phyloP scores from a whole-genome alignment of 148 eudicot genomes.

The Tetragonia tetragonoides region DNA sequence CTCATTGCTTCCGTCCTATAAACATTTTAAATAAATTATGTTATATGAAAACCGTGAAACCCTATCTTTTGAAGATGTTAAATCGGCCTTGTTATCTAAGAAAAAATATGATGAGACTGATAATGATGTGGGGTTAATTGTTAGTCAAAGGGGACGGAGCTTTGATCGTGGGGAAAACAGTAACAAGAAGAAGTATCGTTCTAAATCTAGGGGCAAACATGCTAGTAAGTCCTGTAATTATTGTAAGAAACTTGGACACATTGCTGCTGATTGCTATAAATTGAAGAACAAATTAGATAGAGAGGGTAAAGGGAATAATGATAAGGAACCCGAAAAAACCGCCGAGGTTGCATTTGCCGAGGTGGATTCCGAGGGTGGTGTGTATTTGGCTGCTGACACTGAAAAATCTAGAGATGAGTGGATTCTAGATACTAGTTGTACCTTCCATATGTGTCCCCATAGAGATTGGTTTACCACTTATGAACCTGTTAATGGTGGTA shows the following conservation, averaged over 20 bases:
- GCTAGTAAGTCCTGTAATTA: neutral
- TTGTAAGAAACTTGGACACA: neutral
- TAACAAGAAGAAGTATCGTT: neutral
- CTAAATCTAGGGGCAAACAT: neutral
- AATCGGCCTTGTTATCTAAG: neutral
- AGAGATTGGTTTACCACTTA: neutral
- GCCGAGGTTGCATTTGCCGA: neutral
- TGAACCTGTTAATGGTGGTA: neutral
- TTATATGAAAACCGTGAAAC: neutral
- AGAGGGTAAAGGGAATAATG: neutral
- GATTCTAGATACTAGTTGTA: conserved; percentile 16
- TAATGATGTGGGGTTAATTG: neutral
- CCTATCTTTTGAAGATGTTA: neutral
- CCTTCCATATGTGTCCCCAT: conserved; percentile 24
- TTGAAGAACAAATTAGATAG: neutral
- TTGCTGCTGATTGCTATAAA: neutral
- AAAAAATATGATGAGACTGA: neutral
- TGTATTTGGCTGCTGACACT: neutral
- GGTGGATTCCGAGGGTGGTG: neutral
- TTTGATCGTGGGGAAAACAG: neutral
- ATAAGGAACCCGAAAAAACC: neutral
- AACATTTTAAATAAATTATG: neutral
- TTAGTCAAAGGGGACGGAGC: neutral
- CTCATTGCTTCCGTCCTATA: neutral
- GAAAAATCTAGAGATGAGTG: neutral